Conservation (phyloP, 2,329 filamentous ascomycete species). For the Scytalidium sp. region DNA sequence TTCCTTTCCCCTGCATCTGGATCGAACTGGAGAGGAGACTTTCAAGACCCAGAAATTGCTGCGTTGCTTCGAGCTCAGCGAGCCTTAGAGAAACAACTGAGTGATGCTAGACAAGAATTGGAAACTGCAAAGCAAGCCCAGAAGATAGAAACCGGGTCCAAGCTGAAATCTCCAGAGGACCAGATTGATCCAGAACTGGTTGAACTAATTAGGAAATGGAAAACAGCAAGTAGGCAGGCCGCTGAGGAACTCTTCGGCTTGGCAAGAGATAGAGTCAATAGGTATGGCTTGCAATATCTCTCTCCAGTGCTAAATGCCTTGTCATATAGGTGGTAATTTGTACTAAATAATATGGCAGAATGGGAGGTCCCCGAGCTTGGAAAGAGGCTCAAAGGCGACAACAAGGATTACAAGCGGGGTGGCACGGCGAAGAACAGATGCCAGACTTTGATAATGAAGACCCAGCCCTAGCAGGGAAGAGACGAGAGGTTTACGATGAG, state of each 20-base stretch:
- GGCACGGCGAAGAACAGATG: constrained; percentile 32
- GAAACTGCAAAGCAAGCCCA: constrained; percentile 50
- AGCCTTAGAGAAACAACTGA: constrained; percentile 27
- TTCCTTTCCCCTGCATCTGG: constrained; percentile 26
- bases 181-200: constrained; percentile 52
- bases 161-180: constrained; percentile 7
- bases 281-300: constrained; percentile 21
- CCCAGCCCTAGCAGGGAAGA: constrained; percentile 35
- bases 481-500: constrained; percentile 28
- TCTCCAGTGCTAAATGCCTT: neutral
- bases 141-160: constrained; percentile 39
- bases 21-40: neutral
- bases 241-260: constrained; percentile 65
- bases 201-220: constrained; percentile 58
- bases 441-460: constrained; percentile 27
- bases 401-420: constrained; percentile 34
- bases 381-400: constrained; percentile 46
- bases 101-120: constrained; percentile 34
- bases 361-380: constrained; percentile 61
- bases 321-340: constrained; percentile 5
- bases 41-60: constrained; percentile 27
- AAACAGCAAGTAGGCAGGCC: constrained; percentile 53
- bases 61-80: constrained; percentile 27
- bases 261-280: constrained; percentile 56
- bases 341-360: constrained; percentile 25